phyloP scores from a whole-genome alignment of 2,329 filamentous ascomycete species.

The Colletotrichum sp. region DNA sequence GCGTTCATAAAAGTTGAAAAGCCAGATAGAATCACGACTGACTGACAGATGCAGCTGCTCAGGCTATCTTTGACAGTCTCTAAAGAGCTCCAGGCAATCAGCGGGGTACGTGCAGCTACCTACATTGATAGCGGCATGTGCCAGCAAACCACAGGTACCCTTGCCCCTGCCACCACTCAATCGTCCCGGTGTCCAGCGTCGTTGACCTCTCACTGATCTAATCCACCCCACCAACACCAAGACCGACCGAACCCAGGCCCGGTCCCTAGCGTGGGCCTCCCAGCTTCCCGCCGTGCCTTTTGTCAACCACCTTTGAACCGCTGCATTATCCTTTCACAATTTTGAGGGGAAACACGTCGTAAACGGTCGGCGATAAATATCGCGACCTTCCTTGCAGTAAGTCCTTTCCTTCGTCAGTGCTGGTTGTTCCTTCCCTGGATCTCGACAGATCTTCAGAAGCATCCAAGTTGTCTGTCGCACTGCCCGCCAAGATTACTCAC shows the following conservation, averaged over 20 bases:
- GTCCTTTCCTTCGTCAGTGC: neutral
- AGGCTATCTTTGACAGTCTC: neutral
- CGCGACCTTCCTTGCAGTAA: neutral
- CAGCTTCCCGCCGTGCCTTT: neutral
- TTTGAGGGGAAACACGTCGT: neutral
- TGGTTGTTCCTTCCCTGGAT: neutral
- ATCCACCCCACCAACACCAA: constrained; percentile 10
- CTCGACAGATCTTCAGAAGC: neutral
- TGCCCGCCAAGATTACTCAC: constrained; percentile 9
- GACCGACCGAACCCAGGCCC: neutral
- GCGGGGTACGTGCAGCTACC: neutral
- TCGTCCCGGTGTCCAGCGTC: neutral
- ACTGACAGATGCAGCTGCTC: neutral
- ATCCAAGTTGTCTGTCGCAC: neutral
- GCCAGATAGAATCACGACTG: neutral
- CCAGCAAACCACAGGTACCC: neutral
- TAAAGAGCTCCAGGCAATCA: neutral
- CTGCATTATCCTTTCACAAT: neutral
- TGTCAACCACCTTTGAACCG: neutral
- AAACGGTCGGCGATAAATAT: neutral
- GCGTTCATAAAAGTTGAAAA: neutral
- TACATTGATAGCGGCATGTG: neutral
- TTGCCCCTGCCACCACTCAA: neutral
- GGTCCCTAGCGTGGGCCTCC: neutral
- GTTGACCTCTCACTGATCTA: constrained; percentile 9